Conservation (phyloP, 2,329 filamentous ascomycete species). For the Chalaropsis ovoidea region DNA sequence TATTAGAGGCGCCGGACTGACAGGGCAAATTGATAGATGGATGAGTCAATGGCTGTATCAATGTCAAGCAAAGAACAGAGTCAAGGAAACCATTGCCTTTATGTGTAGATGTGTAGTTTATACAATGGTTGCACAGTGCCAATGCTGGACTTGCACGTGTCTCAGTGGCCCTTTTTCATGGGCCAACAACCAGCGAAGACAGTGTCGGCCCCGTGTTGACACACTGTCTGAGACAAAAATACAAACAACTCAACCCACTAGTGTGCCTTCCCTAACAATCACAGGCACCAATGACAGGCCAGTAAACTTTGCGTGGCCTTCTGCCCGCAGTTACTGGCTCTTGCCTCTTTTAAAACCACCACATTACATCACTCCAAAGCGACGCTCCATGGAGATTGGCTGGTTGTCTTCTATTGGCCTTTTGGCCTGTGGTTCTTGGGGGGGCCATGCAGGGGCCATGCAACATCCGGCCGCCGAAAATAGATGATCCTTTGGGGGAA, state of each 20-base stretch:
- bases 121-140: neutral
- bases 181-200: neutral
- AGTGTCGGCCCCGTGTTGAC: neutral
- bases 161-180: neutral
- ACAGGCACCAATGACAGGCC: neutral
- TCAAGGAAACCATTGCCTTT: constrained; percentile 8
- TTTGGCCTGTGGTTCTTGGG: neutral
- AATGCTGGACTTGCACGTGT: neutral
- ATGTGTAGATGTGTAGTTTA: constrained; percentile 5
- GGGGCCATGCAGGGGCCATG: neutral
- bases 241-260: neutral
- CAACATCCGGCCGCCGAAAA: neutral
- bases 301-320: neutral
- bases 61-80: neutral
- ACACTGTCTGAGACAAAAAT: constrained; percentile 1
- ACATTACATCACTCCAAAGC: neutral
- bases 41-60: neutral
- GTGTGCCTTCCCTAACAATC: neutral
- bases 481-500: constrained; percentile 1
- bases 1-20: constrained; percentile 1
- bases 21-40: neutral
- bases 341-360: neutral
- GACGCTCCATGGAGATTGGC: too few relatives aligned
- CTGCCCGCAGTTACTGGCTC: constrained; percentile 11
- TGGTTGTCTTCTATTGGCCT: neutral